Conservation (phyloP, 2,329 filamentous ascomycete species). For the Parafenestella ontariensis region DNA sequence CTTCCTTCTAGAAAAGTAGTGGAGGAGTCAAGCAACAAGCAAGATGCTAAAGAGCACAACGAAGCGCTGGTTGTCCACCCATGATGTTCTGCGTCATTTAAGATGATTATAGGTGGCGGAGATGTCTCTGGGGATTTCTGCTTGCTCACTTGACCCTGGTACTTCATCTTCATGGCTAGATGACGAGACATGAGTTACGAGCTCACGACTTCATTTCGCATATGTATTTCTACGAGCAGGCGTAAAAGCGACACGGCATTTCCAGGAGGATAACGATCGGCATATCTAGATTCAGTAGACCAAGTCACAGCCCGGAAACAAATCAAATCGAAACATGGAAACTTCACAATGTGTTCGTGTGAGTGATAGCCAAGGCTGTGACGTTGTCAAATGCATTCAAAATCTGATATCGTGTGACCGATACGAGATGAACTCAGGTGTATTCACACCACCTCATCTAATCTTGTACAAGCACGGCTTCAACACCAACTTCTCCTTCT, state of each 20-base stretch:
- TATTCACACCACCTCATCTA: constrained; percentile 53
- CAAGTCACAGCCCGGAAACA: background rate
- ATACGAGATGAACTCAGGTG: background rate
- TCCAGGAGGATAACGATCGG: background rate
- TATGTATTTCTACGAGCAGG: constrained; percentile 16
- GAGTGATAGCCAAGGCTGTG: background rate
- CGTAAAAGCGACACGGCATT: constrained; percentile 4
- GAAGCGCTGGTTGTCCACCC: background rate
- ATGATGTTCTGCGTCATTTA: background rate
- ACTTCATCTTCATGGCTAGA: background rate
- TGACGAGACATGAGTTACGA: constrained; percentile 10
- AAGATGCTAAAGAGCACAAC: background rate
- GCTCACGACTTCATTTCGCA: constrained; percentile 13
- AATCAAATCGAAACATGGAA: background rate
- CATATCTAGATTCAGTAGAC: constrained; percentile 4
- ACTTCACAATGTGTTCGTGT: background rate
- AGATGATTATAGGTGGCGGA: background rate
- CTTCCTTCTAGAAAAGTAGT: constrained; percentile 65
- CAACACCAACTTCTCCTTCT: constrained; percentile 73
- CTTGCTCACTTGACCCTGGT: background rate
- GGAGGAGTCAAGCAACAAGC: background rate
- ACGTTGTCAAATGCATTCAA: background rate
- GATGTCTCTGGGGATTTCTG: background rate
- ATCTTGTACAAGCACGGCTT: constrained; percentile 98
- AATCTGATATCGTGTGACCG: no score